These are phyloP conservation scores for Aspergillus cejpii DNA, from an alignment of 2,329 filamentous ascomycete species.

Conservation along the genomic window DNA sequence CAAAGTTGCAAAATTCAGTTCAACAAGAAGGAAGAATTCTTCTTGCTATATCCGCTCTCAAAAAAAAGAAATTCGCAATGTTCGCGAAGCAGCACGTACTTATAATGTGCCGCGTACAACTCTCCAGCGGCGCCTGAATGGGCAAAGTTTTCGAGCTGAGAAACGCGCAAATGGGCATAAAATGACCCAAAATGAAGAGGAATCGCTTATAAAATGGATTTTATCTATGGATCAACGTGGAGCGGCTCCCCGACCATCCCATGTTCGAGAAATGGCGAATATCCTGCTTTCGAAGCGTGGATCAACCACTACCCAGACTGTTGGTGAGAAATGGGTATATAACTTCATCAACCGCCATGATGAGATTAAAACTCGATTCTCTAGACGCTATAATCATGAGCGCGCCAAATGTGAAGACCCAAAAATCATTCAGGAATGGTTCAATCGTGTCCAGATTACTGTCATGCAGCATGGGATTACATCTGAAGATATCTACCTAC, in stretches of 20 bases:
- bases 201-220: constrained; percentile 2
- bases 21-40: not conserved
- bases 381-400: constrained; percentile 2
- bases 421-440: constrained; percentile 6
- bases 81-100: not conserved
- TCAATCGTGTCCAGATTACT: constrained; percentile 6
- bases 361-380: constrained; percentile 1
- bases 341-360: constrained; percentile 5
- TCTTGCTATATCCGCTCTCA: constrained; percentile 1
- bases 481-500: constrained; percentile 10
- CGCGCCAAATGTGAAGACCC: constrained; percentile 5
- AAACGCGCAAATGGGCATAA: not conserved
- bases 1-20: not conserved
- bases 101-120: not conserved
- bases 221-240: not conserved
- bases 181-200: not conserved
- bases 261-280: not conserved
- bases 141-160: not conserved
- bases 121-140: not conserved
- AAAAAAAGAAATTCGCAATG: not conserved
- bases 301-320: not conserved
- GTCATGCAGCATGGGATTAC: constrained; percentile 9
- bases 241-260: not conserved
- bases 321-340: not conserved
- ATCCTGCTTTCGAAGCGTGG: not conserved